These are phyloP conservation scores for Botrytis tulipae DNA, from an alignment of 2,329 filamentous ascomycete species.

Conservation along the genomic window DNA sequence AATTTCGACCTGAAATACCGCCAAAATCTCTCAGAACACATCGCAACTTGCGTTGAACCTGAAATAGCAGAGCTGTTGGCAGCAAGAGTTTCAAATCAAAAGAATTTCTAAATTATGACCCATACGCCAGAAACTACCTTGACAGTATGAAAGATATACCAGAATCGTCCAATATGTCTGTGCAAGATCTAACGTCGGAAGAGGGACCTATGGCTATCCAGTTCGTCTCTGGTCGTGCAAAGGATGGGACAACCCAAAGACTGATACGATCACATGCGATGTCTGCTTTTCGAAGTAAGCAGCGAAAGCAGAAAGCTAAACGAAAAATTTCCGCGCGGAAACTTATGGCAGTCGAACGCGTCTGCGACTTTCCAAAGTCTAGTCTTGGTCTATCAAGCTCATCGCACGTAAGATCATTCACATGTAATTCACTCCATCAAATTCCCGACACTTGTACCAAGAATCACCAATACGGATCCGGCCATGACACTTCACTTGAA, in stretches of 20 bases:
- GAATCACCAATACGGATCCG: background rate
- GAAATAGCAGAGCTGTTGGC: background rate
- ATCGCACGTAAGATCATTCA: background rate
- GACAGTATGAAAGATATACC: background rate
- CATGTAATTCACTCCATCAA: background rate
- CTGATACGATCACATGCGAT: conserved; percentile 10
- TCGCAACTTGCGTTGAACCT: background rate
- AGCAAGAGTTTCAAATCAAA: background rate
- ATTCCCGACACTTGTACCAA: background rate
- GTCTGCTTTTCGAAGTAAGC: background rate
- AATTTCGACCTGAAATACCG: background rate
- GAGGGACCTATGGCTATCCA: background rate
- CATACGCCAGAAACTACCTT: background rate
- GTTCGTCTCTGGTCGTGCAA: conserved; percentile 8
- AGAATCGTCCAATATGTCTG: background rate
- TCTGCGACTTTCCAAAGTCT: background rate
- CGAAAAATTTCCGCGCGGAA: background rate
- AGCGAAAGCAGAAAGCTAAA: background rate
- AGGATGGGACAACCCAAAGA: background rate
- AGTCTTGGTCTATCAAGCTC: background rate
- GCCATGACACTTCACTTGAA: background rate
- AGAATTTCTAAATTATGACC: background rate
- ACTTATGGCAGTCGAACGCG: background rate
- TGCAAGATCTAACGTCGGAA: background rate
- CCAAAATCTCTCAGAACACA: background rate